Conservation (phyloP, 345 rosid species). For the Clarkia xantiana region DNA sequence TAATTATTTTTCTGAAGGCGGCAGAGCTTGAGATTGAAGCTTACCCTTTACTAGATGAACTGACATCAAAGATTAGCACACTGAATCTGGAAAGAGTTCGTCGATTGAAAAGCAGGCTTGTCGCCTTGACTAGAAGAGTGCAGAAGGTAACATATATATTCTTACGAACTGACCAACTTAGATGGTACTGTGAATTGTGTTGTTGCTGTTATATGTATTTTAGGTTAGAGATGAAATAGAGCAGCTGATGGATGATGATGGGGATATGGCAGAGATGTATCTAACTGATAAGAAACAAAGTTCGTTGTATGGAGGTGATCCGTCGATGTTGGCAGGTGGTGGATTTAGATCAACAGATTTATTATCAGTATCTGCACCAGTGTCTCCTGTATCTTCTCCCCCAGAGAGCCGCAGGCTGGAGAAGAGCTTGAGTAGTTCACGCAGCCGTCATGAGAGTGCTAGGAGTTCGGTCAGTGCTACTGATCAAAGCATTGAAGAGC, state of each 20-base stretch:
- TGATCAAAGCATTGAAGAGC: conserved; percentile 65
- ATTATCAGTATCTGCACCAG: conserved; percentile 70
- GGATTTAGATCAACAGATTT: conserved; percentile 66
- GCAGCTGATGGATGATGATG: conserved; percentile 99
- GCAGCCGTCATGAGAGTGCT: conserved; percentile 88
- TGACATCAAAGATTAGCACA: conserved; percentile 94
- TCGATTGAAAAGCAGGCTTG: conserved; percentile 92
- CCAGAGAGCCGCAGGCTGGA: conserved; percentile 71
- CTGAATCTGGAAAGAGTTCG: conserved; percentile 89
- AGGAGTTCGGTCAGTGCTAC: conserved; percentile 65
- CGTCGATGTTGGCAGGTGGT: conserved; percentile 21
- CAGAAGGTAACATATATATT: conserved; percentile 47
- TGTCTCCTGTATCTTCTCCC: conserved; percentile 87
- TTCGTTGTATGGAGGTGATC: conserved; percentile 55
- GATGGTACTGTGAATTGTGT: conserved; percentile 5
- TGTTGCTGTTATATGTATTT: neutral
- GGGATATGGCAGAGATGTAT: conserved; percentile 99
- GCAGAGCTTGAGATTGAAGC: conserved; percentile 99
- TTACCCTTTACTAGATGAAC: conserved; percentile 88
- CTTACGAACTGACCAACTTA: neutral
- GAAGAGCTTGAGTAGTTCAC: conserved; percentile 72
- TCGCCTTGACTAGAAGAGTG: conserved; percentile 83
- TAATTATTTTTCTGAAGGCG: conserved; percentile 40
- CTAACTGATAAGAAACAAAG: conserved; percentile 90
- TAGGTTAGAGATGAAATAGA: conserved; percentile 98